Conservation (phyloP, 1,284 basidiomycete genomes). For the Fomes fomentarius region DNA sequence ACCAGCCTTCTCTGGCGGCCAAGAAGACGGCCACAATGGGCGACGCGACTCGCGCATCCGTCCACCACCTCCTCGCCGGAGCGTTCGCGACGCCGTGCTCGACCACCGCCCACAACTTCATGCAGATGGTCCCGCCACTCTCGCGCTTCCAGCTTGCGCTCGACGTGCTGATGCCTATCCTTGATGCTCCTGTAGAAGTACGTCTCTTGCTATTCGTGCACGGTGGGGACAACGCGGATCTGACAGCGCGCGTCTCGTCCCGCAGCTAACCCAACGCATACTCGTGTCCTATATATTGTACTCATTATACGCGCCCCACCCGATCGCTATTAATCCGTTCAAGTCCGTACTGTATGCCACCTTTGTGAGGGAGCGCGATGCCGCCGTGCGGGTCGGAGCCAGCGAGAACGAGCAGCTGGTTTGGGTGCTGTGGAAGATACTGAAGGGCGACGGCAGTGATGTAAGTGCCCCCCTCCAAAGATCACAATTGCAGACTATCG, state of each 20-base stretch:
- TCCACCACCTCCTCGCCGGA: conserved; percentile 63
- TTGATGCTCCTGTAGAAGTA: conserved; percentile 48
- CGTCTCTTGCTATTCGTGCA: conserved; percentile 17
- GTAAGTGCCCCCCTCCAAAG: conserved; percentile 44
- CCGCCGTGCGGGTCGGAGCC: conserved; percentile 53
- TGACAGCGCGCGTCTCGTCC: conserved; percentile 9
- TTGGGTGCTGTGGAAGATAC: conserved; percentile 82
- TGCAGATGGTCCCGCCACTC: conserved; percentile 69
- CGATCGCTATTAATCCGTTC: conserved; percentile 78
- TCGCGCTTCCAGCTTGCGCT: conserved; percentile 78
- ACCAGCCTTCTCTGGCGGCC: conserved; percentile 29
- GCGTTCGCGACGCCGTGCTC: conserved; percentile 72
- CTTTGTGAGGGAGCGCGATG: conserved; percentile 65
- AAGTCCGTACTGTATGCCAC: conserved; percentile 66
- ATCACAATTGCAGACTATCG: background rate
- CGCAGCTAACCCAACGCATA: conserved; percentile 68
- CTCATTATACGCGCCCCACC: conserved; percentile 74
- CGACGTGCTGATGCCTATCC: conserved; percentile 72
- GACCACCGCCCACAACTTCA: conserved; percentile 71
- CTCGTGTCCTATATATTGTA: conserved; percentile 77
- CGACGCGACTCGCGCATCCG: conserved; percentile 49
- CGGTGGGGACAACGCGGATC: conserved; percentile 1
- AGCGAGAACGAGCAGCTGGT: conserved; percentile 74
- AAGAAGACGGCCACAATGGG: conserved; percentile 28
- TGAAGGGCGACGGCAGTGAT: conserved; percentile 78